Evolutionary conservation across 768 basidiomycete genomes (phyloP), one percentile per base, ranked within the genome.

Genomic region (Auricularia sp.): DNA sequence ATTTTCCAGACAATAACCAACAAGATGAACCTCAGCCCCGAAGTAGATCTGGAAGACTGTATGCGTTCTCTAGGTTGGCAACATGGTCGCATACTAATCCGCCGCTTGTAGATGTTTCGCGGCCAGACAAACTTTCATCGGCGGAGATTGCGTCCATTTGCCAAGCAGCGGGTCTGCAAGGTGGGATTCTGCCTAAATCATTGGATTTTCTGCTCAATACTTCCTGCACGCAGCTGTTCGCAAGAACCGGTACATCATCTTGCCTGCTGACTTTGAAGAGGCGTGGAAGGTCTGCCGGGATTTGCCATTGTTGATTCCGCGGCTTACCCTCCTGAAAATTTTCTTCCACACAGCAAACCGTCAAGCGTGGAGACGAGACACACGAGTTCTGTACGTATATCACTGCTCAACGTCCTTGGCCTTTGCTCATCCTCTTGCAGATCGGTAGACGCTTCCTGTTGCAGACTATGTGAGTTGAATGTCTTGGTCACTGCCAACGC

Each of bases 21-120:
- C 70, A 97, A 97, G 79, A 99, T 99, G 97, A 98, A 96, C 73
- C 82, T 99, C 51, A 88, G 93, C 3, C 93, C 94, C 3, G 97
- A 99, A 73, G 97, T 99, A 3, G 97, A 99, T 75, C 78, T 99
- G 61, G 97, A 99, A 78, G 97, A 99, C 72, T 98, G 96, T 97
- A 69, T 71, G 91, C 80, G 21, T 10, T 7, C 10, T 62, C 34
- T 58, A 10, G 36, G 61, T 62, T 63, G 36, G 18, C 51, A 18
- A 7, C 8, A n/a, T 59, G 29, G 29, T 14, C 23, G 36, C 18
- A 62, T 66, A 36, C 47, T 65, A 72, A 61, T 71, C 63, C 10
- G 47, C 61, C 42, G 39, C 12, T 23, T 53, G 36, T 70, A 98
- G 97, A 97, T 71, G 94, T 99, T 56, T 98, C 95, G 61, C 84